Base-by-base conservation (phyloP, 495 filamentous ascomycete genomes). In the Choiromyces venosus region DNA sequence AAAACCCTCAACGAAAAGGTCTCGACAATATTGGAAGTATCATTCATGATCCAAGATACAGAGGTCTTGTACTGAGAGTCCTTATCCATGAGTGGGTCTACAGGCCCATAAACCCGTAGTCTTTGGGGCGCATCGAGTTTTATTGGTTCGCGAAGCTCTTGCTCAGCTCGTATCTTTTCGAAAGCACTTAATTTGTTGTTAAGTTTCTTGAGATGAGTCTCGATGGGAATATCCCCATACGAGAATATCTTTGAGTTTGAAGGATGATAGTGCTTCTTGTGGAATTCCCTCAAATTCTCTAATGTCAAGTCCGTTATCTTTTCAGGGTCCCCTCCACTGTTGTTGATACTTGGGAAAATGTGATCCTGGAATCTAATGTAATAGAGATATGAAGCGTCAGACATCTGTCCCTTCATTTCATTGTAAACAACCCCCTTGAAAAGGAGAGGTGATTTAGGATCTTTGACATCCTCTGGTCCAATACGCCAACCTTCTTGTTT, bases 341-440 rank as follows among this genome's bases (percentile, higher is more conserved):
- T 97, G 83, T 98, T 91, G 76, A 99, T 90, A 19, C 90, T 88
- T 0, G 95, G 95, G 80, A 95, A 93, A 33, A 99, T 92, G 82
- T 94, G 93, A 74, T 99, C 93, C 80, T 95, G 92, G 81, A 96
- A 98, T 69, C 89, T 86, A 73, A 97, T 95, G 77, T 97, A 97
- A 84, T 91, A 99, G 4, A 98, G 86, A 82, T 99, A 98, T 78
- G 92, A 92, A 19, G 95, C 92, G 82, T 98, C 95, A 10, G 95
- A 98, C 88, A 98, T 97, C 81, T 97, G 93, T 0, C 95, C 95
- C 83, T 99, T 99, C 95, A 99, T 99, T 84, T 99, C 95, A 80
- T 99, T 99, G 83, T 99, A 99, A 35, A 99, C 95, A 16, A 99
- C 95, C 35, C 95, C 95, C 82, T 99, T 99, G 86, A 99, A 99